Evolutionary conservation across 345 rosid genomes (phyloP).

Genomic region (Excoecaria cochinchinensis): DNA sequence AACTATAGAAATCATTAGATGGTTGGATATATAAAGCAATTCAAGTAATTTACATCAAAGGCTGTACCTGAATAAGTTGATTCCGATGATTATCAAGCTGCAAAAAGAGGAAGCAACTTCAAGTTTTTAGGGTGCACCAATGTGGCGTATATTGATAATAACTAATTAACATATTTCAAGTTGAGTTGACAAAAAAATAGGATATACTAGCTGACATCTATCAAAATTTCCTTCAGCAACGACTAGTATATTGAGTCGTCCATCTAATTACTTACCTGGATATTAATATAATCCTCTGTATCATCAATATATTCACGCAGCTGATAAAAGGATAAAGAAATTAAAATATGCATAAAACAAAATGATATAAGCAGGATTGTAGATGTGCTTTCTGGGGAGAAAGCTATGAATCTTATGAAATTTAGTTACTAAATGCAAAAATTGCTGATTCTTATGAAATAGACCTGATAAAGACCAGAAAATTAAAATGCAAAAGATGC

Average conservation of each 20-base stretch:
- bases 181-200: neutral
- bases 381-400: neutral
- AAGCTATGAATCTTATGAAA: neutral
- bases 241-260: neutral
- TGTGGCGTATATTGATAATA: neutral
- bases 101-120: slow-evolving; percentile 2
- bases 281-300: slow-evolving; percentile 96
- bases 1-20: neutral
- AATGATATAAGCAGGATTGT: neutral
- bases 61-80: slow-evolving; percentile 89
- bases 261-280: slow-evolving; percentile 64
- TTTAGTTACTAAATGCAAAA: neutral
- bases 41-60: neutral
- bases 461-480: slow-evolving; percentile 12
- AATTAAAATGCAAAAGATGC: neutral
- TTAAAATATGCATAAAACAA: neutral
- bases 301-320: slow-evolving; percentile 95
- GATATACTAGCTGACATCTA: neutral
- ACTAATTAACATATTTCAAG: neutral
- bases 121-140: neutral
- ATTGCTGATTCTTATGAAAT: neutral
- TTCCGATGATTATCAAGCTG: slow-evolving; percentile 99
- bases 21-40: neutral
- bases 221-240: slow-evolving; percentile 2
- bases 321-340: slow-evolving; percentile 31